Percentiles rank a stretch among this genome's conserved stretches.
phyloP scores from a whole-genome alignment of 768 basidiomycete species.

The Chiua virens region DNA sequence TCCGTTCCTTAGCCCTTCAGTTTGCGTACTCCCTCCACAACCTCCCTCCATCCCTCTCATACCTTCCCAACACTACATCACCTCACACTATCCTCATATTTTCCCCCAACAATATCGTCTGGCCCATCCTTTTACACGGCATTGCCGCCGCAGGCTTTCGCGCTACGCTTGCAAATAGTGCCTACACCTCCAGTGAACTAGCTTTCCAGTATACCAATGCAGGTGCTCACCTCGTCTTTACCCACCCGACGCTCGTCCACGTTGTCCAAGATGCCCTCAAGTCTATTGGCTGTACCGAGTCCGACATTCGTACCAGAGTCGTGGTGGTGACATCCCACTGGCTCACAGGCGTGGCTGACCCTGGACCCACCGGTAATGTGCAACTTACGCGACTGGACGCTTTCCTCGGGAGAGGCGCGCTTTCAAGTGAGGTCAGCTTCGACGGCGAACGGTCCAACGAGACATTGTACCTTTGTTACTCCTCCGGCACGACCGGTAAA shows the following conservation, averaged over 20 bases:
- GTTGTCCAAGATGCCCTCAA: conserved; percentile 59
- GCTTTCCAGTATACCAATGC: conserved; percentile 71
- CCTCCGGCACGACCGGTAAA: conserved; percentile 71
- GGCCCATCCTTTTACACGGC: conserved; percentile 45
- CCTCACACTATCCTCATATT: conserved; percentile 55
- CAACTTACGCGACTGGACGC: conserved; percentile 44
- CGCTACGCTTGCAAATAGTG: conserved; percentile 72
- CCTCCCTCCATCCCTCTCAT: conserved; percentile 44
- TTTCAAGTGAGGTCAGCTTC: conserved; percentile 55
- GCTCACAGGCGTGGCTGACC: conserved; percentile 33
- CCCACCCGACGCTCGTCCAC: conserved; percentile 58
- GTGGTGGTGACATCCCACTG: conserved; percentile 56
- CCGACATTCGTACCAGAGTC: conserved; percentile 52
- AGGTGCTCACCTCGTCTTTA: conserved; percentile 60
- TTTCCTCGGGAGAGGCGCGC: conserved; percentile 49
- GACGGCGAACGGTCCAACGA: conserved; percentile 53
- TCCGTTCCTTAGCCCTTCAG: conserved; percentile 52
- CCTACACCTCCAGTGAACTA: conserved; percentile 68
- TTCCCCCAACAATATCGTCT: conserved; percentile 65
- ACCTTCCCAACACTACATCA: conserved; percentile 45
- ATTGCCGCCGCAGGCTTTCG: conserved; percentile 64
- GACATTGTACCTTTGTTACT: conserved; percentile 66
- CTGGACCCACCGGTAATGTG: conserved; percentile 33
- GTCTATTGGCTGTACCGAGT: conserved; percentile 43
- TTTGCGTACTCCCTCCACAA: conserved; percentile 58